Percentiles rank a stretch among this genome's conserved stretches.
phyloP scores from a whole-genome alignment of 805 yeast genomes.

The Metschnikowia aberdeeniae region DNA sequence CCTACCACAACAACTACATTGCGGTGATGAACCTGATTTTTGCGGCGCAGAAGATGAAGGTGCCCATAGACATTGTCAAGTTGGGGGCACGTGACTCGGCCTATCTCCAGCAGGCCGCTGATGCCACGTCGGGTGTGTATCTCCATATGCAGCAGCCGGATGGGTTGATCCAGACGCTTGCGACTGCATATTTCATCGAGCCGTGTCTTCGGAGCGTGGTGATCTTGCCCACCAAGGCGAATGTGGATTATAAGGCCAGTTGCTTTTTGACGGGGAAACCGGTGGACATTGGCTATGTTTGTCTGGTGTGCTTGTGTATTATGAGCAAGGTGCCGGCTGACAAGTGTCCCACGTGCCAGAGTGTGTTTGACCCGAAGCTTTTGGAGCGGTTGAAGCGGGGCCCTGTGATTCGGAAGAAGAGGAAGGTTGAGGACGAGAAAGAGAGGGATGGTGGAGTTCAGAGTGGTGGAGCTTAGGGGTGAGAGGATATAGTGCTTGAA shows the following conservation, averaged over 20 bases:
- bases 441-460: background rate
- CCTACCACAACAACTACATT: slow-evolving; percentile 71
- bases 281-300: slow-evolving; percentile 90
- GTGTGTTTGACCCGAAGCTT: slow-evolving; percentile 64
- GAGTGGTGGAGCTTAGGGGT: background rate
- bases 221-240: slow-evolving; percentile 75
- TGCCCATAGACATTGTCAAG: slow-evolving; percentile 88
- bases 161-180: slow-evolving; percentile 78
- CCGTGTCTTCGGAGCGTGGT: slow-evolving; percentile 76
- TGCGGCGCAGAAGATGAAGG: slow-evolving; percentile 89
- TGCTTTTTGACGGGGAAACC: slow-evolving; percentile 88
- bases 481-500: too few relatives aligned
- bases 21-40: slow-evolving; percentile 94
- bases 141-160: slow-evolving; percentile 60
- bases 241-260: slow-evolving; percentile 91
- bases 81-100: slow-evolving; percentile 61
- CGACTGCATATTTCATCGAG: slow-evolving; percentile 81
- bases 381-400: slow-evolving; percentile 54
- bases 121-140: slow-evolving; percentile 90
- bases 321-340: slow-evolving; percentile 65
- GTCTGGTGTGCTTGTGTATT: slow-evolving; percentile 88
- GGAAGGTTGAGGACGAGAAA: slow-evolving; percentile 11
- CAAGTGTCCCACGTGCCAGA: slow-evolving; percentile 83
- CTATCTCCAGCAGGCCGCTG: slow-evolving; percentile 92
- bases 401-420: slow-evolving; percentile 49